Conservation (phyloP, 1,139 yeast genomes). For the Pichia sp. region DNA sequence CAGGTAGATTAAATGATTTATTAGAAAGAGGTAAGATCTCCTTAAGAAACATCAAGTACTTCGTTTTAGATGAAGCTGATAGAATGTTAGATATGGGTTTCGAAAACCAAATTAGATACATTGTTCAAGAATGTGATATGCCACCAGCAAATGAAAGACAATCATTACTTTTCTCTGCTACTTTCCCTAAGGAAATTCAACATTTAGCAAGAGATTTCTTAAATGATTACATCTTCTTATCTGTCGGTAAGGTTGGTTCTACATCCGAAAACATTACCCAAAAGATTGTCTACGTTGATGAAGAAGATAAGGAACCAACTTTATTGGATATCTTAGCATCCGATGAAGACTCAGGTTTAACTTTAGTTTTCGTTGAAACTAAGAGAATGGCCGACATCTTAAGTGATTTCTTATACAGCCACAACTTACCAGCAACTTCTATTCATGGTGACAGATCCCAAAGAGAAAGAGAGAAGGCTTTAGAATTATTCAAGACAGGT, state of each 20-base stretch:
- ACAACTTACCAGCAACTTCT: slow-evolving; percentile 95
- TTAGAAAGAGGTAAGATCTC: slow-evolving; percentile 94
- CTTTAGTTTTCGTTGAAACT: slow-evolving; percentile 95
- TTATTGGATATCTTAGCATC: slow-evolving; percentile 82
- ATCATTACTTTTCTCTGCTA: slow-evolving; percentile 97
- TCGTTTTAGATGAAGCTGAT: slow-evolving; percentile 98
- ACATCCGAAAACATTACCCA: slow-evolving; percentile 98
- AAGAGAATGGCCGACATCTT: slow-evolving; percentile 98
- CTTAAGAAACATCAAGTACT: slow-evolving; percentile 83
- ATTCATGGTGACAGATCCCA: slow-evolving; percentile 99
- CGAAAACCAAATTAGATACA: slow-evolving; percentile 98
- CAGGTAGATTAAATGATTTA: slow-evolving; percentile 97
- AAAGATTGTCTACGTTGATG: slow-evolving; percentile 90
- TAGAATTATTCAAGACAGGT: slow-evolving; percentile 85
- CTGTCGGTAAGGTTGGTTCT: slow-evolving; percentile 98
- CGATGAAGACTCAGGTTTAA: slow-evolving; percentile 74
- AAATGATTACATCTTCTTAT: slow-evolving; percentile 90
- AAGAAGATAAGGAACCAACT: slow-evolving; percentile 90
- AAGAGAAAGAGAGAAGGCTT: slow-evolving; percentile 96
- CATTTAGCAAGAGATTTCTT: slow-evolving; percentile 96
- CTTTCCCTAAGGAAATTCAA: slow-evolving; percentile 98
- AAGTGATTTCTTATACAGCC: slow-evolving; percentile 87
- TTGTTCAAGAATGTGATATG: slow-evolving; percentile 98
- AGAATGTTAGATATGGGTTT: slow-evolving; percentile 99
- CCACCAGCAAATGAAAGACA: slow-evolving; percentile 90